Base-by-base conservation (phyloP, 805 yeast species). In the Kodamaea lidongshanica region DNA sequence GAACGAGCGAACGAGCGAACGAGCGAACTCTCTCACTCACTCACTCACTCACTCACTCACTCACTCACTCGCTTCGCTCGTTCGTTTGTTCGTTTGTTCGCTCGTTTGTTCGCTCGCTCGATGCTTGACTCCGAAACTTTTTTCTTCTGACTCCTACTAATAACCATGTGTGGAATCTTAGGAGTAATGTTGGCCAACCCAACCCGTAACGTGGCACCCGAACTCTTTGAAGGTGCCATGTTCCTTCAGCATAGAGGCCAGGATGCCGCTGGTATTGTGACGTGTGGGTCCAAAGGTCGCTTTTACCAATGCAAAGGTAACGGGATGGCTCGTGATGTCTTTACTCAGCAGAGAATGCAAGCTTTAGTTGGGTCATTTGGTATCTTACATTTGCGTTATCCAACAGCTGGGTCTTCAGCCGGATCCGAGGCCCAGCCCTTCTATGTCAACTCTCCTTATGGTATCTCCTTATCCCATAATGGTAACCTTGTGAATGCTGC, bases 181-280 rank as follows among this genome's bases (percentile, higher is more conserved):
- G 98, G 95, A 35, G 70, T 89, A 31, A 81, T 86, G 24, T 68
- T 85, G 34, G 84, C 95, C 8, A 82, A 86, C 56, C 82, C 77
- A 43, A 56, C 67, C 14, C 69, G 68, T 28, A 70, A 73, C 35
- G 96, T 83, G 28, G 94, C 95, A 8, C 77, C 95, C 4, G 97
- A 88, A 50, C 67, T 92, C 25, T 78, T 86, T 34, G 98, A 92
- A 54, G 96, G 95, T 5, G 80, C 89, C 40, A 75, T 87, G 63
- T 89, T 81, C 56, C 66, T 92, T 39, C 98, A 92, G 55, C 98
- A 92, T 54, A 74, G 98, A 52, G 98, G 98, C 26, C 98, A 92
- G 64, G 98, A 92, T 56, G 98, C 98, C 7, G 96, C 96, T n/a
- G 98, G 98, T 41, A 89, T 92, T 33, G 92, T 86, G 14, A 92